Conservation (phyloP, 768 basidiomycete species). For the Gelatoporia subvermispora region DNA sequence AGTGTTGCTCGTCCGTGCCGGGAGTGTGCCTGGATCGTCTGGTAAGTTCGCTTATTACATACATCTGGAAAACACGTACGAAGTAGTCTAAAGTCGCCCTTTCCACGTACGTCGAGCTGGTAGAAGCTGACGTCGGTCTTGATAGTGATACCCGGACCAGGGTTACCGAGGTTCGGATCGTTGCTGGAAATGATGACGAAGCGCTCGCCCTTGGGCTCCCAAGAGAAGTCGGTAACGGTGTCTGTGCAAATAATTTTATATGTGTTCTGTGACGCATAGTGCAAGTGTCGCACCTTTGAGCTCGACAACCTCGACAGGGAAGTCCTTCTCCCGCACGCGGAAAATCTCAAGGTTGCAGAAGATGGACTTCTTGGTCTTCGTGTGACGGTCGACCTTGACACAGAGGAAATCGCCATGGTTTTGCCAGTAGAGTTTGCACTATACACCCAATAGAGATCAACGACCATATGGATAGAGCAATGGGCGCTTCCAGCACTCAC, state of each 20-base stretch:
- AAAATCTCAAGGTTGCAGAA: slow-evolving; percentile 99
- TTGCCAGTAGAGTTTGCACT: slow-evolving; percentile 99
- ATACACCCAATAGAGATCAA: slow-evolving; percentile 2
- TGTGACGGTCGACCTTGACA: slow-evolving; percentile 98
- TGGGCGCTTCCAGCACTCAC: slow-evolving; percentile 38
- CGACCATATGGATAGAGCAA: not conserved
- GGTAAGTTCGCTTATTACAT: slow-evolving; percentile 5
- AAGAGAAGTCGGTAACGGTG: slow-evolving; percentile 92
- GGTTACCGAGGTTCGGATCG: slow-evolving; percentile 90
- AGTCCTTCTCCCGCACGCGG: slow-evolving; percentile 95
- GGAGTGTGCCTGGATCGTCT: slow-evolving; percentile 54
- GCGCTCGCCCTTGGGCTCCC: slow-evolving; percentile 97
- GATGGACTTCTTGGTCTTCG: slow-evolving; percentile 97
- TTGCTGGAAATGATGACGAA: slow-evolving; percentile 93
- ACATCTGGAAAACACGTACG: slow-evolving; percentile 41
- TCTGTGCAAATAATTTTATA: slow-evolving; percentile 61
- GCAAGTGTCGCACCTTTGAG: slow-evolving; percentile 65
- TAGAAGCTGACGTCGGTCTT: slow-evolving; percentile 97
- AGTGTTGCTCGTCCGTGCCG: slow-evolving; percentile 84
- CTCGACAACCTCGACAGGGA: slow-evolving; percentile 95
- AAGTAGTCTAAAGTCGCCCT: slow-evolving; percentile 91
- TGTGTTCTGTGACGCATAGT: slow-evolving; percentile 3
- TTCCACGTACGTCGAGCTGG: slow-evolving; percentile 75
- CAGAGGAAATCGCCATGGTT: slow-evolving; percentile 98
- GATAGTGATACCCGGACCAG: slow-evolving; percentile 87